Evolutionary conservation across 1,284 basidiomycete genomes (phyloP).

Genomic region (Apiotrichum brassicae): DNA sequence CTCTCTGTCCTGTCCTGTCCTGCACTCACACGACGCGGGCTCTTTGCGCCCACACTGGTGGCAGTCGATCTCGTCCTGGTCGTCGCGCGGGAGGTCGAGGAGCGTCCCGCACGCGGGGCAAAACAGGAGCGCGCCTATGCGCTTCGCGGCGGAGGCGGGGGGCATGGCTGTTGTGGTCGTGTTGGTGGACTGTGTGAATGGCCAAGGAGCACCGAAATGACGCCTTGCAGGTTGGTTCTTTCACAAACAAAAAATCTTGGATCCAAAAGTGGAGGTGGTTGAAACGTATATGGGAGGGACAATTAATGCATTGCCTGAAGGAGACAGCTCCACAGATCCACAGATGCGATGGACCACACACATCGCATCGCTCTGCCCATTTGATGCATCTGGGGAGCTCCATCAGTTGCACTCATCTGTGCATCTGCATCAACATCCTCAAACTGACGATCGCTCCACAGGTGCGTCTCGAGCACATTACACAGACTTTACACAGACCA

Average conservation of each 20-base stretch:
- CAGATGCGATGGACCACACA: too few species aligned
- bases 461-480: too few species aligned
- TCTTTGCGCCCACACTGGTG: constrained; percentile 82
- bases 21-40: constrained; percentile 70
- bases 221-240: too few species aligned
- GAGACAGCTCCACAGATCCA: too few species aligned
- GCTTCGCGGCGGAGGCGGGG: constrained; percentile 21
- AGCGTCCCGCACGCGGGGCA: constrained; percentile 88
- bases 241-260: constrained; percentile 5
- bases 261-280: constrained; percentile 7
- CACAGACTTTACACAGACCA: too few species aligned
- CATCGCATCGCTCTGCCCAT: too few species aligned
- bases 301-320: too few species aligned
- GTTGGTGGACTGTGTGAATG: background rate
- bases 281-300: background rate
- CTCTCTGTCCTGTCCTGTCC: too few species aligned
- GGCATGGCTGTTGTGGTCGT: constrained; percentile 1
- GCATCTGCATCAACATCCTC: too few species aligned
- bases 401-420: too few species aligned
- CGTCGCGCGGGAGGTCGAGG: constrained; percentile 73
- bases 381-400: too few species aligned
- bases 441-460: too few species aligned
- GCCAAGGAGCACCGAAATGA: background rate
- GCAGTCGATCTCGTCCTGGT: constrained; percentile 69
- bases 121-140: constrained; percentile 77